Evolutionary conservation across 495 filamentous ascomycete species (phyloP), one percentile per base, ranked within the genome.

Genomic region (Xylaria venustula): DNA sequence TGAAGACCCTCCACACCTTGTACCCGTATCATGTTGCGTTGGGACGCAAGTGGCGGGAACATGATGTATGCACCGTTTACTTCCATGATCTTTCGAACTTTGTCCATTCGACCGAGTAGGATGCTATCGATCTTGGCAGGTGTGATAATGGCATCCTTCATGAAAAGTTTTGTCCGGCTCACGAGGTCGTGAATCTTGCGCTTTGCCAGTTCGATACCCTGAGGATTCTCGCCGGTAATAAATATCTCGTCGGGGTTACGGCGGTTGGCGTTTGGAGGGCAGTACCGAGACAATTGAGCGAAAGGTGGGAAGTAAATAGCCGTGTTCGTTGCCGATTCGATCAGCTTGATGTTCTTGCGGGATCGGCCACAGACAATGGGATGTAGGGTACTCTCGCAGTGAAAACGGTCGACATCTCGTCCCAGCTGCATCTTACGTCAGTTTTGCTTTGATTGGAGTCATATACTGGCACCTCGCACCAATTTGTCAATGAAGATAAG

Each of bases 261-360:
- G 58, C 88, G 85, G 54, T 85, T 81, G 20, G 91, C 90, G 54
- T 88, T 88, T 23, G 83, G 86, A 1, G 95, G 92, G 34, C 84
- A 89, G 67, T 97, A 98, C 42, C 90, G 88, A 69, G 92, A 96
- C 36, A 96, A 85, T 42, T 85, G 85, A 23, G 93, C 90, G 67
- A 97, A 98, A 6, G 92, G 90, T 19, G 94, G 94, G 69, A 98
- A 97, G 75, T 98, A 98, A 62, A 98, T 97, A 37, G 94, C 93
- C 14, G 95, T 97, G 65, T 90, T 89, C 14, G 94, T 96, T 20
- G 87, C 83, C 14, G 94, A 93, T 72, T 98, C 94, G 67, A 98
- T 97, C 53, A 92, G 78, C 79, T 97, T 97, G 75, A 98, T 93
- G 68, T 97, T 97, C 78, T 96, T 94, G 66, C 93, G 85, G 61